Conservation (phyloP, 352 stramenopile genomes). For the Globisporangium radiosum region DNA sequence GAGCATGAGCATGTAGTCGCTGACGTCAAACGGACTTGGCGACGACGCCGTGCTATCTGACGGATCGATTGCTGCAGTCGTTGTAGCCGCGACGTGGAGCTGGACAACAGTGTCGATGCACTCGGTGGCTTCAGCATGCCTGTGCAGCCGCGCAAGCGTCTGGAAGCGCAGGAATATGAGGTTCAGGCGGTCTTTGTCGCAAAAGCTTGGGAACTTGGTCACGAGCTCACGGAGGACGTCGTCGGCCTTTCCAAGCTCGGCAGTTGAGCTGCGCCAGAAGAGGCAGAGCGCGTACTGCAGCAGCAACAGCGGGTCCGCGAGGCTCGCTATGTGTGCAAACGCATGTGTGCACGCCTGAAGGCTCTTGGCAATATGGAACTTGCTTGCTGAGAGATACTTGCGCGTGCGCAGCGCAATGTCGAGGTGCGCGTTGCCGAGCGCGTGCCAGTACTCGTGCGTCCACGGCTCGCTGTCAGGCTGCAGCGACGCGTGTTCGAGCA, state of each 20-base stretch:
- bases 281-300: slow-evolving; percentile 55
- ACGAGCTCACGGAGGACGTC: slow-evolving; percentile 56
- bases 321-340: slow-evolving; percentile 56
- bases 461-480: slow-evolving; percentile 32
- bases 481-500: slow-evolving; percentile 47
- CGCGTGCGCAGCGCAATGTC: slow-evolving; percentile 54
- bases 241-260: slow-evolving; percentile 42
- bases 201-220: slow-evolving; percentile 50
- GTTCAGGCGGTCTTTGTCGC: slow-evolving; percentile 47
- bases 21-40: slow-evolving; percentile 22
- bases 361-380: slow-evolving; percentile 44
- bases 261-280: slow-evolving; percentile 46
- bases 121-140: slow-evolving; percentile 44
- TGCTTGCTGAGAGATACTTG: slow-evolving; percentile 48
- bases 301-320: slow-evolving; percentile 50
- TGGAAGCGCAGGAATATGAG: slow-evolving; percentile 63
- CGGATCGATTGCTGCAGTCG: neutral
- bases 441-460: slow-evolving; percentile 64
- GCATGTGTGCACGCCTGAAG: slow-evolving; percentile 51
- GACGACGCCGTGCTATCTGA: neutral
- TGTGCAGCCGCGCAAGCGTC: slow-evolving; percentile 41
- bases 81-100: slow-evolving; percentile 8
- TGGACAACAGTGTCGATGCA: slow-evolving; percentile 37
- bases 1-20: slow-evolving; percentile 58
- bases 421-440: slow-evolving; percentile 53